Evolutionary conservation across 768 basidiomycete genomes (phyloP).

Genomic region (Mycena filopes): DNA sequence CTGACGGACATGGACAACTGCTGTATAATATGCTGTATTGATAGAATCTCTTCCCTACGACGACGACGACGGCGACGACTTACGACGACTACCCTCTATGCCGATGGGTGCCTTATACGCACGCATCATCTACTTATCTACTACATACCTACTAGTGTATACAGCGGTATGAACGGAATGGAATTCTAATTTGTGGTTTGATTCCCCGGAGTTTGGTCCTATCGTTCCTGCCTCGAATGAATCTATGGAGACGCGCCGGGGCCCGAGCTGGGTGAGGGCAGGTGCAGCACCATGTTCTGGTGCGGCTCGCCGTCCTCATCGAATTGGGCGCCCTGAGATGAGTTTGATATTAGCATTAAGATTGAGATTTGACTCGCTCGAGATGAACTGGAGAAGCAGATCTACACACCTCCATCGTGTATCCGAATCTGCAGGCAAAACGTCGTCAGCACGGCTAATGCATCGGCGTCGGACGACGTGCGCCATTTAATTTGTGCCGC

Average conservation of each 20-base stretch:
- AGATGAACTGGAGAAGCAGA: too few relatives aligned
- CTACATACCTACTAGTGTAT: neutral
- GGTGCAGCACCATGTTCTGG: slow-evolving; percentile 78
- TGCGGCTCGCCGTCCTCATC: slow-evolving; percentile 89
- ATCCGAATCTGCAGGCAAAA: slow-evolving; percentile 68
- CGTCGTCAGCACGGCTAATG: neutral
- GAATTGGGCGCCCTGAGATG: slow-evolving; percentile 75
- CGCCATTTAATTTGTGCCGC: slow-evolving; percentile 15
- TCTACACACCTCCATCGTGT: slow-evolving; percentile 74
- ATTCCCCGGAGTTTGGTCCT: slow-evolving; percentile 5
- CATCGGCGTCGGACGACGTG: too few relatives aligned
- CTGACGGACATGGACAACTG: neutral
- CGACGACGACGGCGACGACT: too few relatives aligned
- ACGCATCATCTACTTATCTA: neutral
- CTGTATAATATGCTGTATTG: slow-evolving; percentile 19
- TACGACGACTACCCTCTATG: slow-evolving; percentile 4
- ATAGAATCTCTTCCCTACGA: slow-evolving; percentile 10
- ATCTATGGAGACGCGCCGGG: too few relatives aligned
- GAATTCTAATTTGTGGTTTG: slow-evolving; percentile 11
- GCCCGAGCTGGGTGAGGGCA: slow-evolving; percentile 43
- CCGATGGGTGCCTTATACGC: neutral
- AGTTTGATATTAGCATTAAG: too few relatives aligned
- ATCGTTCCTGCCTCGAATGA: neutral
- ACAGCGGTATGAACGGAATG: slow-evolving; percentile 1
- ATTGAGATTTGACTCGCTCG: too few relatives aligned